Evolutionary conservation across 139 green algal species (phyloP).

Genomic region (Chlorella sp.): DNA sequence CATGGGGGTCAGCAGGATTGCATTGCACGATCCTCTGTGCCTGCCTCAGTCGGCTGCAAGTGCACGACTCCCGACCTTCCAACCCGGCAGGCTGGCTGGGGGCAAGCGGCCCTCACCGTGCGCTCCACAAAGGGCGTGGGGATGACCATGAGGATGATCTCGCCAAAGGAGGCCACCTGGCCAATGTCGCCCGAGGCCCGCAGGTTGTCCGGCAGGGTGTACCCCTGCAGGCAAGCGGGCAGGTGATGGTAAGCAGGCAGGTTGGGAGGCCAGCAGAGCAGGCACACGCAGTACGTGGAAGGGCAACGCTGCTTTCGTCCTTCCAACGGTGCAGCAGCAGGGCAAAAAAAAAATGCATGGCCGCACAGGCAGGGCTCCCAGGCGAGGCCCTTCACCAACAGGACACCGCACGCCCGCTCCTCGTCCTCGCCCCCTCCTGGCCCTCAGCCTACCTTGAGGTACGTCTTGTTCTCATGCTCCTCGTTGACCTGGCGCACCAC

Average conservation of each 20-base stretch:
- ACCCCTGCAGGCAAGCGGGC: conserved; percentile 40
- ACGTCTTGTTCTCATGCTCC: conserved; percentile 67
- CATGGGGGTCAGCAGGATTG: background rate
- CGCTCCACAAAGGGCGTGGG: conserved; percentile 79
- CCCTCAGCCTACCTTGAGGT: conserved; percentile 50
- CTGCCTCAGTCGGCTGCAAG: background rate
- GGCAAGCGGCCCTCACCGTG: conserved; percentile 57
- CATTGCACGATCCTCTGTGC: background rate
- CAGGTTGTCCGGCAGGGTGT: conserved; percentile 59
- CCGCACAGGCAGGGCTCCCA: no score
- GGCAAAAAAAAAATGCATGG: no score
- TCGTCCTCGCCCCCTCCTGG: background rate
- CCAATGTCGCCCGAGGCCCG: conserved; percentile 56
- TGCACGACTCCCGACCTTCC: background rate
- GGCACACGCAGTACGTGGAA: background rate
- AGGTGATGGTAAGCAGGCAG: background rate
- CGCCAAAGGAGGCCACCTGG: conserved; percentile 42
- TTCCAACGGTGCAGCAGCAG: no score
- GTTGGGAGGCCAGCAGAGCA: background rate
- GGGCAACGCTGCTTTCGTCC: background rate
- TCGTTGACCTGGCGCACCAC: conserved; percentile 74
- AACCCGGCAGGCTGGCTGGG: background rate
- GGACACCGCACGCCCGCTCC: background rate
- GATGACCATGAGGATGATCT: conserved; percentile 86
- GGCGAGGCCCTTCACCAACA: no score